Evolutionary conservation across 2,329 filamentous ascomycete species (phyloP).

Genomic region (Fusarium albosuccineum): DNA sequence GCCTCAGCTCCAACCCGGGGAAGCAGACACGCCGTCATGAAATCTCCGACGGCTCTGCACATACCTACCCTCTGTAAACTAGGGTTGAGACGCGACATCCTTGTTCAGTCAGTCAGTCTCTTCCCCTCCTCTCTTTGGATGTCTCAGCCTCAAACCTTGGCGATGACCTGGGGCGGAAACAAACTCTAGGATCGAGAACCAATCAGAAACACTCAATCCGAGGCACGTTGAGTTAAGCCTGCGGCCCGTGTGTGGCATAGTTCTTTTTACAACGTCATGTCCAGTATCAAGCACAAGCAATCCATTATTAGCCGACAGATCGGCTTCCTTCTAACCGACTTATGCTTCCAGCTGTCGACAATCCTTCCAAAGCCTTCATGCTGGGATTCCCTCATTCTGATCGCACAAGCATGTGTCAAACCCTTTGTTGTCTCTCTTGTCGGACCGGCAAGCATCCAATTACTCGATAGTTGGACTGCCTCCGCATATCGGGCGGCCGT

Average conservation of each 20-base stretch:
- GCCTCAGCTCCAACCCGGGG: constrained; percentile 20
- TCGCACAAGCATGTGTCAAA: too few relatives aligned
- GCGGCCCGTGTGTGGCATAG: background rate
- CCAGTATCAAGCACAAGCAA: too few relatives aligned
- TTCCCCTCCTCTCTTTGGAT: background rate
- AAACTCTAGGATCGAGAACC: constrained; percentile 7
- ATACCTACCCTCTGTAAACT: background rate
- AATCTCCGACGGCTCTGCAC: constrained; percentile 1
- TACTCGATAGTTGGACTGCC: background rate
- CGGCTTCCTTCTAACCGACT: too few relatives aligned
- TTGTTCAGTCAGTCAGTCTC: constrained; percentile 1
- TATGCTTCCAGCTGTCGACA: too few relatives aligned
- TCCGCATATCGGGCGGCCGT: background rate
- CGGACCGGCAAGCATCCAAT: background rate
- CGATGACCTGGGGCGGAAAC: constrained; percentile 9
- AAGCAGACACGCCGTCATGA: background rate
- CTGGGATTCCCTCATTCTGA: too few relatives aligned
- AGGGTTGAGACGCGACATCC: background rate
- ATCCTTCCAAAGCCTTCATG: too few relatives aligned
- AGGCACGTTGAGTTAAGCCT: constrained; percentile 16
- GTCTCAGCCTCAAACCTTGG: constrained; percentile 13
- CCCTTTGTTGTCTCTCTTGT: background rate
- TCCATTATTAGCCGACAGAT: too few relatives aligned
- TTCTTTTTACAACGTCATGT: background rate
- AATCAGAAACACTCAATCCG: background rate